Base-by-base conservation (phyloP, 179 eudicot genomes). In the Patellifolia procumbens region DNA sequence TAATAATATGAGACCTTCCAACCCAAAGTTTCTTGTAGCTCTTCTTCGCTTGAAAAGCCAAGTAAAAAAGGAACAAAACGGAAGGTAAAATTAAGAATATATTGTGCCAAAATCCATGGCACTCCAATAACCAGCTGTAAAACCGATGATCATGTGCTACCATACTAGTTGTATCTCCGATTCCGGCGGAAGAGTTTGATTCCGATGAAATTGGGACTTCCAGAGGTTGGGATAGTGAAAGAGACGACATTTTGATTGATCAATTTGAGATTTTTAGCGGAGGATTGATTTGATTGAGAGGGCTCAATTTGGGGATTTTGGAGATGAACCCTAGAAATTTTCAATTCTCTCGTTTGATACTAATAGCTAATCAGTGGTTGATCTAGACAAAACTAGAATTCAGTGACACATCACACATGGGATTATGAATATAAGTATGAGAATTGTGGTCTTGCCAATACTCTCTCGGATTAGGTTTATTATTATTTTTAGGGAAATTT, bases 31-130 rank as follows among this genome's bases (percentile, higher is more conserved):
- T 92, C 24, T 67, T 67, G 31, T 80, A 79, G 72, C 88, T 85
- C 86, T 82, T 89, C 81, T 76, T 90, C 19, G 90, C 85, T 78
- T 90, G 92, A 78, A 86, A 87, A 8, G 78, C 95, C 53, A 90
- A 82, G 80, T 82, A 90, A 49, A 88, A 1, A 13, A 89, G 78
- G 74, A 92, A 90, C 76, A 90, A 52, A 42, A 74, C 87, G 31
- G 94, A 88, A 0, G 88, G 81, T 24, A 91, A 52, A 48, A 90
- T 83, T 75, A 91, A 68, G 56, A 81, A 82, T 6, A 83, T 48
- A 75, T 88, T 90, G 68, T 90, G 94, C 88, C 83, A 79, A 70
- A 90, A 80, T 34, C 97, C 97, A 63, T 90, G 94, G 88, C 97
- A 91, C 0, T 80, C 82, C 60, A 79, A 72, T 46, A 83, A 19